Evolutionary conservation across 345 rosid genomes (phyloP), one percentile per base, ranked within the genome.

Genomic region (Boechera divaricarpa): DNA sequence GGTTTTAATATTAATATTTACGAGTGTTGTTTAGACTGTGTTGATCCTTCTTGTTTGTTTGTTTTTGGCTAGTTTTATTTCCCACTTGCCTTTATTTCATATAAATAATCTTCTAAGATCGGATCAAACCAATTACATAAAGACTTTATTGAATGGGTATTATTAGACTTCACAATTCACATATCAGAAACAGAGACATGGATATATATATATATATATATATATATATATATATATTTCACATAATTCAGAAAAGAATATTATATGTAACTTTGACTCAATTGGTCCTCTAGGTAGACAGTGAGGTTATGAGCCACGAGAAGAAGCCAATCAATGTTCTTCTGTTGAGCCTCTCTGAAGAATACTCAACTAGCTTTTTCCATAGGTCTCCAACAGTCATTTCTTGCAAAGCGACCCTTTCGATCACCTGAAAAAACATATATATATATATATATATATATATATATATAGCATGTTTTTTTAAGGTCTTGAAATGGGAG

Each of bases 241-340:
- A 29, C 2, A 42, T 12, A 35, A 24, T 24, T 44, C 24, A 52
- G 7, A 6, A 41, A 24, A 53, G 2, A 1, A 59, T 4, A 15
- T 5, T 56, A 6, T 10, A 66, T 15, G 33, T 24, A 58, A 49
- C 16, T 59, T 67, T 29, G 32, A 9, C 10, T 68, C 74, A 49
- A 5, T 1, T 52, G 12, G 51, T 10, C n/a, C 32, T 60, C 39
- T 65, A 36, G 39, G 64, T 12, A 44, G 74, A 67, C 10, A 78
- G 44, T 52, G 82, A 67, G 35, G 78, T 4, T 10, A 28, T 68
- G 70, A 79, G 64, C 82, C 74, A 79, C 1, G 78, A 79, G 60
- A 79, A 79, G 70, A 79, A 73, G 52, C 78, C 82, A 24, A 73
- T 15, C 38, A 29, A 10, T 67, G 78, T 79, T 73, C 38, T 67